phyloP scores from a whole-genome alignment of 106 monocot genomes.

The Platanthera zijinensis region DNA sequence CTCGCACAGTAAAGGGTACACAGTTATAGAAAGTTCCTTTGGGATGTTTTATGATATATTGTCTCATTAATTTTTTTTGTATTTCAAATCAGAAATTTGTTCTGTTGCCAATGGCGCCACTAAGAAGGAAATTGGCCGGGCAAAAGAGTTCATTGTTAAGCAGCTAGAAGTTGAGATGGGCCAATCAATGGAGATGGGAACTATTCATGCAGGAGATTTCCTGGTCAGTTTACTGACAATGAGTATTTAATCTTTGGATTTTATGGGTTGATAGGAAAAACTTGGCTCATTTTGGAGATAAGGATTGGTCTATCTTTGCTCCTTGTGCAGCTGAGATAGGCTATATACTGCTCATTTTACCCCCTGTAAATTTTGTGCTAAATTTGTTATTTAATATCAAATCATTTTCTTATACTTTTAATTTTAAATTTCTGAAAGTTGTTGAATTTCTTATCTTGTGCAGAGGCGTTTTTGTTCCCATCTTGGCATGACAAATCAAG shows the following conservation, averaged over 20 bases:
- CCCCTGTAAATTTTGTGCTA: background rate
- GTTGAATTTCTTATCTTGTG: slow-evolving; percentile 4
- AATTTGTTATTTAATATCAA: background rate
- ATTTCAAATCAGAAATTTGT: slow-evolving; percentile 25
- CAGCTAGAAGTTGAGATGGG: slow-evolving; percentile 32
- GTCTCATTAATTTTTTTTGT: background rate
- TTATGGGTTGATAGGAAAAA: background rate
- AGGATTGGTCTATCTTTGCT: background rate
- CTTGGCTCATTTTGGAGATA: background rate
- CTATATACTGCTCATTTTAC: background rate
- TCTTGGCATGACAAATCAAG: slow-evolving; percentile 28
- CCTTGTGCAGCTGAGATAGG: background rate
- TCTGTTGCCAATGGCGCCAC: slow-evolving; percentile 33
- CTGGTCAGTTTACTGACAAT: slow-evolving; percentile 13
- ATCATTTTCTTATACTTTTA: background rate
- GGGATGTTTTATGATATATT: background rate
- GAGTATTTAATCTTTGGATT: background rate
- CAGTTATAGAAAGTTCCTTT: background rate
- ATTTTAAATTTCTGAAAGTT: background rate
- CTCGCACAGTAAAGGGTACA: slow-evolving; percentile 29
- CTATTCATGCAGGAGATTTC: slow-evolving; percentile 31
- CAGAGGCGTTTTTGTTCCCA: slow-evolving; percentile 28
- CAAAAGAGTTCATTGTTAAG: slow-evolving; percentile 32
- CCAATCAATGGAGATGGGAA: slow-evolving; percentile 27
- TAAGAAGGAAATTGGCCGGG: slow-evolving; percentile 31